Evolutionary conservation across 2,329 filamentous ascomycete species (phyloP).

Genomic region (Ophiocordyceps unilateralis): DNA sequence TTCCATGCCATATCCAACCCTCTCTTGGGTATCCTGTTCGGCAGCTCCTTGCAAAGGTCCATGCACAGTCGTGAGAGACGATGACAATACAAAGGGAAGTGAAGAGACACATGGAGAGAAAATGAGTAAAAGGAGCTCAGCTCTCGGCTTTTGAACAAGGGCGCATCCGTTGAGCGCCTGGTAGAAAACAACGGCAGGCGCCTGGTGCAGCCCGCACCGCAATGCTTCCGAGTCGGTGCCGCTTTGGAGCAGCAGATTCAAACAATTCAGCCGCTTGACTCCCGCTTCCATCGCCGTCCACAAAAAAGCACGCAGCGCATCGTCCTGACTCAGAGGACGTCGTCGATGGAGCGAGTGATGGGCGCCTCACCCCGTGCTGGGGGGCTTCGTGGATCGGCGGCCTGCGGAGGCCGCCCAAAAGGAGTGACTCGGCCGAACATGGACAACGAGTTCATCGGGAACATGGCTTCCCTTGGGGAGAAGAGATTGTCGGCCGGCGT

Average conservation of each 20-base stretch:
- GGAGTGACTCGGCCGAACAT: constrained; percentile 27
- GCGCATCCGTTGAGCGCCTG: background rate
- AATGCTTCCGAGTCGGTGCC: background rate
- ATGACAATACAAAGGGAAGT: background rate
- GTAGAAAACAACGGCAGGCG: background rate
- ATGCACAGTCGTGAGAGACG: background rate
- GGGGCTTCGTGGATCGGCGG: constrained; percentile 54
- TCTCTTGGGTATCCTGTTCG: background rate
- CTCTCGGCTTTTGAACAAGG: background rate
- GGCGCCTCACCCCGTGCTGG: constrained; percentile 57
- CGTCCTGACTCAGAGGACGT: constrained; percentile 54
- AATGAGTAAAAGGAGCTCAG: background rate
- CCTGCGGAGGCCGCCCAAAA: constrained; percentile 32
- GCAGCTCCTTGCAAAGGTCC: background rate
- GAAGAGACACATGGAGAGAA: background rate
- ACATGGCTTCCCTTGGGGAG: constrained; percentile 32
- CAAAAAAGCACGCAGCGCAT: too few species aligned
- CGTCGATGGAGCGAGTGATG: constrained; percentile 63
- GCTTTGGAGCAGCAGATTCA: background rate
- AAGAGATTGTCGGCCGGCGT: constrained; percentile 35
- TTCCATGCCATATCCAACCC: background rate
- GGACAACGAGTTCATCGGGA: constrained; percentile 34
- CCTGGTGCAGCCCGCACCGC: too few species aligned
- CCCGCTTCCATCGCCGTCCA: background rate
- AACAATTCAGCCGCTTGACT: background rate